phyloP scores from a whole-genome alignment of 441 rosid species.

The Pelargonium fulgidum region DNA sequence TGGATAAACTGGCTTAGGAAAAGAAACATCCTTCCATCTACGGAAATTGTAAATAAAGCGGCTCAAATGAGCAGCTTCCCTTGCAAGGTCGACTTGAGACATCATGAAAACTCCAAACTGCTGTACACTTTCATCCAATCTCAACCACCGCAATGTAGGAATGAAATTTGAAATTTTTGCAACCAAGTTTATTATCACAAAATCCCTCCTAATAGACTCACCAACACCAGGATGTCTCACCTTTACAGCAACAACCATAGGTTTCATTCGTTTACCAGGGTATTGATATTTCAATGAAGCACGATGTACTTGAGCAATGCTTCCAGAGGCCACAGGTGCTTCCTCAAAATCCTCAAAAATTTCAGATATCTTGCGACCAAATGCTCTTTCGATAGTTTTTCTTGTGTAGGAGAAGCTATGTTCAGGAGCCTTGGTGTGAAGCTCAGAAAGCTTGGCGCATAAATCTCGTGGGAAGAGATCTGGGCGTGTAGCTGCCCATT shows the following conservation, averaged over 20 bases:
- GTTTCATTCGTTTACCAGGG: constrained; percentile 73
- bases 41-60: constrained; percentile 93
- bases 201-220: constrained; percentile 92
- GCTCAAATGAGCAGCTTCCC: constrained; percentile 98
- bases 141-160: constrained; percentile 87
- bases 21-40: constrained; percentile 94
- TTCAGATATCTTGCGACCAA: constrained; percentile 80
- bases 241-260: constrained; percentile 86
- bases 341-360: constrained; percentile 90
- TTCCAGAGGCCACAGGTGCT: constrained; percentile 89
- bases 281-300: constrained; percentile 78
- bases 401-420: constrained; percentile 86
- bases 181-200: constrained; percentile 66
- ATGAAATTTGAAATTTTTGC: constrained; percentile 66
- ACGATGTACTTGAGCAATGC: constrained; percentile 97
- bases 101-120: constrained; percentile 96
- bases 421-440: constrained; percentile 82
- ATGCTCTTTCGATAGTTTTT: constrained; percentile 81
- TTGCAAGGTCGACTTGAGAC: constrained; percentile 99
- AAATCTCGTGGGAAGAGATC: constrained; percentile 94
- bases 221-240: constrained; percentile 99
- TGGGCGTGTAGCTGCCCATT: constrained; percentile 99
- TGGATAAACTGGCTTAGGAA: constrained; percentile 97
- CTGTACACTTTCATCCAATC: constrained; percentile 92
- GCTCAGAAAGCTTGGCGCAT: constrained; percentile 84